phyloP scores from a whole-genome alignment of 2,329 filamentous ascomycete species.

The Akanthomyces dipterigenus region DNA sequence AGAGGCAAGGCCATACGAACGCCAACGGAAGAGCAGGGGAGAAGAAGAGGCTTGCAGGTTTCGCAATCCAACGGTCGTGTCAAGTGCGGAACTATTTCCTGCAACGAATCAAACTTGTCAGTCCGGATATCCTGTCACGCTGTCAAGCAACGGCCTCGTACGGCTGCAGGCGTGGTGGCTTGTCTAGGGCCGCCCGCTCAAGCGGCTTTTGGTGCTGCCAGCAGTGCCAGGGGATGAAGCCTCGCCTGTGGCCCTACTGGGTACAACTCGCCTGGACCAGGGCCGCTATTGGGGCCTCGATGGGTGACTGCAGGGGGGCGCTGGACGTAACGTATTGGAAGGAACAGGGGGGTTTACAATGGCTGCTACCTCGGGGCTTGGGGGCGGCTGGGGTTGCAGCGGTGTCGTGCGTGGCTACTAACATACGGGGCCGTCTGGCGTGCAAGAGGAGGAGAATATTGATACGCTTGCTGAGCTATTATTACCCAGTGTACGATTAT shows the following conservation, averaged over 20 bases:
- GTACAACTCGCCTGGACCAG: background rate
- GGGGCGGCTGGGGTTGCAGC: too few species aligned
- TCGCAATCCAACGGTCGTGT: background rate
- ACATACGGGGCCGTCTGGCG: too few species aligned
- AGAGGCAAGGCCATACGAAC: constrained; percentile 8
- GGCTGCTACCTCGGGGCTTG: background rate
- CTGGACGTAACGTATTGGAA: too few species aligned
- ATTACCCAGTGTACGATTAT: too few species aligned
- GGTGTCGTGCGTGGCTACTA: too few species aligned
- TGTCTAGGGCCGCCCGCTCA: background rate
- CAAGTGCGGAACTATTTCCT: background rate
- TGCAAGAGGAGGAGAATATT: too few species aligned
- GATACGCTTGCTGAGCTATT: too few species aligned
- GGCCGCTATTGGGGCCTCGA: too few species aligned
- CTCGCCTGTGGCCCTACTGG: background rate
- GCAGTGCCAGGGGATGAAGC: background rate
- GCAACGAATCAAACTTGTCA: background rate
- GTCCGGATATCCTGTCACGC: too few species aligned
- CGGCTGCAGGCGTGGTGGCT: background rate
- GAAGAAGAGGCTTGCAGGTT: background rate
- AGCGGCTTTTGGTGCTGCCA: background rate
- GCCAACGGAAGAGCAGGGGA: background rate
- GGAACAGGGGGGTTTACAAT: background rate
- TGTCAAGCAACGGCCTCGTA: background rate
- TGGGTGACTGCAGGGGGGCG: too few species aligned